Evolutionary conservation across 306 rosid species (phyloP), one percentile per base, ranked within the genome.

Genomic region (Macrotyloma uniflorum): DNA sequence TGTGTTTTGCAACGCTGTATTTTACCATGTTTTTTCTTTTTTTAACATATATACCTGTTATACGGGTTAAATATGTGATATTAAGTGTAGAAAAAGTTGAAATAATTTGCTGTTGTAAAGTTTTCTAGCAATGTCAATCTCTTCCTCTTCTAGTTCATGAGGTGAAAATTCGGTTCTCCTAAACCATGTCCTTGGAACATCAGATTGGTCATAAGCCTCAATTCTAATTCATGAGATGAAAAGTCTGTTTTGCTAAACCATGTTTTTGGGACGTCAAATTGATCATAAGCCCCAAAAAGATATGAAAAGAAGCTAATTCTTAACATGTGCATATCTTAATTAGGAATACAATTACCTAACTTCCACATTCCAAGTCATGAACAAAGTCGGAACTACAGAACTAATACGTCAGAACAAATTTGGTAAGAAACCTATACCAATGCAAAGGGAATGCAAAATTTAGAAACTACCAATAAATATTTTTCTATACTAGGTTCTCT

Each of bases 371-470:
- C 8, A 43, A 50, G 43, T 54, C 66, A 46, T 2, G 35, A 8
- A 76, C 45, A 8, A 65, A 38, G 36, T 15, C 0, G 57, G 2
- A 23, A 33, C 28, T 8, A 13, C 50, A 35, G 54, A 54, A 33
- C 57, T 33, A 75, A 76, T 70, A 63, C 72, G 3, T 30, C 28
- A 58, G 40, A 76, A 13, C 74, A 12, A 62, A 35, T 49, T 3
- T 42, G 42, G 19, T 16, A 46, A 30, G 18, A 67, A 67, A 30
- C 19, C 8, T 70, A 30, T 70, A 38, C 20, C 5, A 43, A 42
- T 53, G 73, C 63, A 38, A 57, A 74, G 71, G 33, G 23, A 26
- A 71, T 28, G 77, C 42, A 7, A 76, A 79, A 28, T 49, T 28
- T 40, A 16, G 61, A 61, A 61, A 73, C 43, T 19, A 23, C 26